A percentile compares a stretch with the other conserved stretches of the same genome.
These are phyloP conservation scores for Pyrenochaeta sp. DNA, from an alignment of 2,329 filamentous ascomycete genomes.

Conservation along the genomic window DNA sequence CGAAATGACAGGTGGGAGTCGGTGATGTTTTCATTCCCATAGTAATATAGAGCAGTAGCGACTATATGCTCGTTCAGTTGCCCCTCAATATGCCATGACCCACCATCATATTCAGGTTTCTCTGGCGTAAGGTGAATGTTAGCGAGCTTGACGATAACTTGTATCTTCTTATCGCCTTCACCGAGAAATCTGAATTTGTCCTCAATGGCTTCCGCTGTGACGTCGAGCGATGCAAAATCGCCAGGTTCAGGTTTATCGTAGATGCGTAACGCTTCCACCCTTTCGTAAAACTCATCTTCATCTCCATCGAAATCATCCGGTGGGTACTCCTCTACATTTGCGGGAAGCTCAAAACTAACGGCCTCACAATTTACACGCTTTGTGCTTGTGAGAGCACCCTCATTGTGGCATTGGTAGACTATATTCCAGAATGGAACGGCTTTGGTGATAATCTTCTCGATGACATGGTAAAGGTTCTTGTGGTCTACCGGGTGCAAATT, in stretches of 20 bases:
- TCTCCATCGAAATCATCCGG: not conserved
- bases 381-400: conserved; percentile 3
- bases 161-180: conserved; percentile 46
- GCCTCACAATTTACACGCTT: not conserved
- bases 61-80: conserved; percentile 68
- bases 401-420: conserved; percentile 1
- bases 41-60: conserved; percentile 69
- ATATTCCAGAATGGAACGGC: conserved; percentile 26
- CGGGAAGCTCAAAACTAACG: conserved; percentile 1
- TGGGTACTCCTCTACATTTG: not conserved
- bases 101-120: conserved; percentile 62
- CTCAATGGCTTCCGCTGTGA: conserved; percentile 4
- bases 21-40: conserved; percentile 67
- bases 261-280: not conserved
- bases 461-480: conserved; percentile 17
- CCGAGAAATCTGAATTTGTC: conserved; percentile 9
- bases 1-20: conserved; percentile 30
- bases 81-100: conserved; percentile 61
- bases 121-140: conserved; percentile 67
- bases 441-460: conserved; percentile 29
- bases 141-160: conserved; percentile 70
- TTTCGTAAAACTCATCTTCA: conserved; percentile 1
- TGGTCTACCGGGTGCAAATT: conserved; percentile 58
- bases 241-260: conserved; percentile 6
- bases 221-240: not conserved